A percentile compares a stretch with the other conserved stretches of the same genome.
These are phyloP conservation scores for Neoscytalidium dimidiatum DNA, from an alignment of 2,329 filamentous ascomycete genomes.

Conservation along the genomic window DNA sequence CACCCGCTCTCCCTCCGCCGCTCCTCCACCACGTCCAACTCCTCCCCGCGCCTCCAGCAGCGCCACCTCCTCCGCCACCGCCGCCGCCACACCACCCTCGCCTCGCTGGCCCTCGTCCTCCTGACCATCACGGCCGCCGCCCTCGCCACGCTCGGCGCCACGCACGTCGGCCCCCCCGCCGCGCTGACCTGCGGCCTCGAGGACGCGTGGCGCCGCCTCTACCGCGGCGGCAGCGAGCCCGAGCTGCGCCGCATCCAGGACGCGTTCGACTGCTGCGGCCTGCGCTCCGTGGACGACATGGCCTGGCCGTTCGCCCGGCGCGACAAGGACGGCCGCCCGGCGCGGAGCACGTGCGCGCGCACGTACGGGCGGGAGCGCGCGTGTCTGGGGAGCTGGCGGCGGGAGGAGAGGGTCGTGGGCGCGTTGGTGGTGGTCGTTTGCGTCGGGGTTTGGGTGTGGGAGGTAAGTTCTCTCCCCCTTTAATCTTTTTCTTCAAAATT, in stretches of 20 bases:
- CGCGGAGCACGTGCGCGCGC: slow-evolving; percentile 41
- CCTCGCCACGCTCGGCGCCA: slow-evolving; percentile 39
- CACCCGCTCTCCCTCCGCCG: slow-evolving; percentile 21
- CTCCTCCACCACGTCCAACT: slow-evolving; percentile 10
- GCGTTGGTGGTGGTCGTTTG: slow-evolving; percentile 56
- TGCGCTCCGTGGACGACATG: slow-evolving; percentile 56
- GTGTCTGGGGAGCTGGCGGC: slow-evolving; percentile 57
- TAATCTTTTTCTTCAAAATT: neutral
- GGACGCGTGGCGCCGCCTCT: slow-evolving; percentile 56
- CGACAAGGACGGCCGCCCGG: slow-evolving; percentile 23
- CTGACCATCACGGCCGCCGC: slow-evolving; percentile 38
- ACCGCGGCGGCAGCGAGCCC: slow-evolving; percentile 46
- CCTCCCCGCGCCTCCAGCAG: neutral
- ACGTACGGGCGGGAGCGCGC: slow-evolving; percentile 45
- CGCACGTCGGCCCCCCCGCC: slow-evolving; percentile 28
- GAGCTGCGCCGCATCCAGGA: slow-evolving; percentile 63
- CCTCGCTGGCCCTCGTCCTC: slow-evolving; percentile 22
- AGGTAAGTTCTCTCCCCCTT: slow-evolving; percentile 47
- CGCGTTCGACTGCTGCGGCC: slow-evolving; percentile 63
- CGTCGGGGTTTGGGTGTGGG: slow-evolving; percentile 55
- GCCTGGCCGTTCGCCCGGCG: slow-evolving; percentile 57
- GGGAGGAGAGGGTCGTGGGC: slow-evolving; percentile 50
- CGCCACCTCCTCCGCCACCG: neutral
- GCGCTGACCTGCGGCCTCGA: slow-evolving; percentile 52
- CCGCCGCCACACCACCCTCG: slow-evolving; percentile 5